A percentile compares a stretch with the other conserved stretches of the same genome.
phyloP scores from a whole-genome alignment of 352 stramenopile genomes.

The Plasmopara muralis region DNA sequence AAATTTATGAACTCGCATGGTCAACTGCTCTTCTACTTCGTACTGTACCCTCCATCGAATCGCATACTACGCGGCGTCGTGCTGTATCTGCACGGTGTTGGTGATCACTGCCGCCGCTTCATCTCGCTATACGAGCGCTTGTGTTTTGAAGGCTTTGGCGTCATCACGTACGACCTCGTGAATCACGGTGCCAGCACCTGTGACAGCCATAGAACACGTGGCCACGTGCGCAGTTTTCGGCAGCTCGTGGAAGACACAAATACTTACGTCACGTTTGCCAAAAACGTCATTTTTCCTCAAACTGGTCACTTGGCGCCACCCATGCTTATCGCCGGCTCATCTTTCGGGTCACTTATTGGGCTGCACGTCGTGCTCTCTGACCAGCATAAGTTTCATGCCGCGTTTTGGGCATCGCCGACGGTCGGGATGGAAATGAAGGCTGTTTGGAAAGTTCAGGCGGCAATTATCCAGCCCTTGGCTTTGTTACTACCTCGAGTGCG shows the following conservation, averaged over 20 bases:
- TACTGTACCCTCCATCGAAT: conserved; percentile 21
- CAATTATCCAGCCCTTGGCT: conserved; percentile 1
- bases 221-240: too few relatives aligned
- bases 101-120: conserved; percentile 25
- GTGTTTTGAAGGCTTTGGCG: too few relatives aligned
- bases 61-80: conserved; percentile 25
- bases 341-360: conserved; percentile 6
- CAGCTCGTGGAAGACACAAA: too few relatives aligned
- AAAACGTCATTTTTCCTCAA: neutral
- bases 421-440: conserved; percentile 40
- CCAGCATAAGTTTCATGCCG: conserved; percentile 34
- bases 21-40: conserved; percentile 32
- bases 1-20: conserved; percentile 27
- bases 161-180: too few relatives aligned
- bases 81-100: conserved; percentile 37
- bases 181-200: neutral
- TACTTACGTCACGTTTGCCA: too few relatives aligned
- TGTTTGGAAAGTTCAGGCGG: conserved; percentile 28
- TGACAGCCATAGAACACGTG: too few relatives aligned
- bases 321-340: too few relatives aligned
- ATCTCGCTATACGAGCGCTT: too few relatives aligned
- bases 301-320: conserved; percentile 11
- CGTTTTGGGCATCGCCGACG: conserved; percentile 35
- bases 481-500: neutral
- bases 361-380: too few relatives aligned